These are phyloP conservation scores for Blastosporella zonata DNA, from an alignment of 1,284 basidiomycete genomes.

Conservation along the genomic window DNA sequence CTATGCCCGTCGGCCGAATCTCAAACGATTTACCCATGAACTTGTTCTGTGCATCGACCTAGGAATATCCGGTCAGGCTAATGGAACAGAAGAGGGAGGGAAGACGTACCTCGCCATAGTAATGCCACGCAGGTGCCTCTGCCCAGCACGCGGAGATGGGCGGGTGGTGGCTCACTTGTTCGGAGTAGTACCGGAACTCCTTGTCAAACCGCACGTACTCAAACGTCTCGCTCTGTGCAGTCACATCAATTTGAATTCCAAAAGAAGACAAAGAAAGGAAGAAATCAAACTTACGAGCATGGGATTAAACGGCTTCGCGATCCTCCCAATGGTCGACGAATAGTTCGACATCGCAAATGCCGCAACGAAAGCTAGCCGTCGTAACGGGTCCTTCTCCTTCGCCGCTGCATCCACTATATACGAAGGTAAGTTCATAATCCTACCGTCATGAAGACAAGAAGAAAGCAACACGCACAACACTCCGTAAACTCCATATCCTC, in stretches of 20 bases:
- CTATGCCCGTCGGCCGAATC: slow-evolving; percentile 92
- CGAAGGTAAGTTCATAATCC: slow-evolving; percentile 3
- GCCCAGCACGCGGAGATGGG: slow-evolving; percentile 98
- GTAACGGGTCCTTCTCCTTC: slow-evolving; percentile 72
- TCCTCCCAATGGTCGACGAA: slow-evolving; percentile 91
- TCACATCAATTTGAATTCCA: neutral
- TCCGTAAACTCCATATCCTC: slow-evolving; percentile 97
- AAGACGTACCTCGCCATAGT: slow-evolving; percentile 78
- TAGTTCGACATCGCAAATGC: slow-evolving; percentile 99
- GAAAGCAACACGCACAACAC: slow-evolving; percentile 68
- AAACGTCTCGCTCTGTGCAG: slow-evolving; percentile 76
- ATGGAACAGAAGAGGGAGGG: neutral
- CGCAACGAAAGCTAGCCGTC: slow-evolving; percentile 89
- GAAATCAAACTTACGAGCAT: slow-evolving; percentile 71
- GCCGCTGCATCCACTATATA: slow-evolving; percentile 79
- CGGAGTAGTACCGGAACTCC: slow-evolving; percentile 89
- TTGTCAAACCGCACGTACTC: slow-evolving; percentile 90
- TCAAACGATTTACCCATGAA: slow-evolving; percentile 97
- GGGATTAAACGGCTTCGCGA: slow-evolving; percentile 95
- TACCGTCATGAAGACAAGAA: neutral
- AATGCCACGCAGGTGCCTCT: slow-evolving; percentile 87
- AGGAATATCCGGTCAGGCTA: neutral
- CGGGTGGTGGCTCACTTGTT: slow-evolving; percentile 96
- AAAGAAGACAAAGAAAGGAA: neutral
- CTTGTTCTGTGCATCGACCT: slow-evolving; percentile 91